Base-by-base conservation (phyloP, 495 filamentous ascomycete genomes). In the Lasiosphaeris hirsuta region DNA sequence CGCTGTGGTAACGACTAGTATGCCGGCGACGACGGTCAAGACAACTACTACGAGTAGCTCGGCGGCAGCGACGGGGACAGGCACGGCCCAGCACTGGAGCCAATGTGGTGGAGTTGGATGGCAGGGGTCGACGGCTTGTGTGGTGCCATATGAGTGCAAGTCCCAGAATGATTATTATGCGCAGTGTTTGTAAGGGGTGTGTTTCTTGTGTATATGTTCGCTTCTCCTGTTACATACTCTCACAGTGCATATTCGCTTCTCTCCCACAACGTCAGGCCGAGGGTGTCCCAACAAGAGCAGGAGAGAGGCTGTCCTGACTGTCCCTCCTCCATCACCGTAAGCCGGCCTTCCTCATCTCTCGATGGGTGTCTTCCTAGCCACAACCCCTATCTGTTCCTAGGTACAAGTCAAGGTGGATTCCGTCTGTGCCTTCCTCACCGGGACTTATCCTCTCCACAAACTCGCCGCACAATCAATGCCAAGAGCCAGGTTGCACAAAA, bases 181-280 rank as follows among this genome's bases (percentile, higher is more conserved):
- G 8, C 77, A 79, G 63, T 79, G 78, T 48, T 45, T 79, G 65
- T 79, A 70, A 57, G 49, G 14, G 15, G 51, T 30, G 40, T 15
- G 30, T 30, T 30, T 30, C 23, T 30, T 30, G 23, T 7, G 13
- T 1, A 49, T 36, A 18, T 34, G 10, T 10, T 6, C 17, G 46
- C 23, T 49, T 49, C 13, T 23, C n/a, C 30, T 39, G 36, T 14
- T 23, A 17, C 17, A 46, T 46, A 23, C 30, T 46, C 14, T 46
- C 41, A 44, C 14, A 3, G 41, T 14, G 7, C 14, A 17, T 44
- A 18, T 44, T 9, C 19, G n/a, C 7, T 44, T 17, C 14, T n/a
- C 1, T 15, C 8, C n/a, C n/a, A n/a, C n/a, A n/a, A n/a, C n/a
- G n/a, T n/a, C n/a, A n/a, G n/a, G n/a, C n/a, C n/a, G n/a, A n/a